phyloP scores from a whole-genome alignment of 2,329 filamentous ascomycete genomes.

The Raffaelea ambrosiae region DNA sequence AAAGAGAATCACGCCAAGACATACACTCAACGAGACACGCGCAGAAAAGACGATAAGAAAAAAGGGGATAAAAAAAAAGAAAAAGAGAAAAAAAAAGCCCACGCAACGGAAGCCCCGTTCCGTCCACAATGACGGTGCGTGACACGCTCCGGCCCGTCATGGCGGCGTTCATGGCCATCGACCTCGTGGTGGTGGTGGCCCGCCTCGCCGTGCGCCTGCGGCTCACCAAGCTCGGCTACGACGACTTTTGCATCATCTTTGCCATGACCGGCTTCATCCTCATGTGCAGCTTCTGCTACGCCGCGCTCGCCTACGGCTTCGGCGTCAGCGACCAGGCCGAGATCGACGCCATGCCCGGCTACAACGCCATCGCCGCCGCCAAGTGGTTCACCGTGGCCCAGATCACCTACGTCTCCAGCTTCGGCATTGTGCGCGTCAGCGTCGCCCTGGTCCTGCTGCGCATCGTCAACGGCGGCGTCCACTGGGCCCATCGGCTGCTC shows the following conservation, averaged over 20 bases:
- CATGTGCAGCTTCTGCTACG: constrained; percentile 2
- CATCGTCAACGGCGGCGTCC: not conserved
- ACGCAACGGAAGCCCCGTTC: not conserved
- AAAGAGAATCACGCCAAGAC: not conserved
- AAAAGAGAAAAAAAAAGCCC: too few relatives aligned
- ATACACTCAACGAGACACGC: not conserved
- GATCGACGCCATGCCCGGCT: not conserved
- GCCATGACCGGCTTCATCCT: not conserved
- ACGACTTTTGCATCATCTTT: not conserved
- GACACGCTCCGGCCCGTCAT: not conserved
- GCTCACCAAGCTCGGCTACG: not conserved
- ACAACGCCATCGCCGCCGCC: not conserved
- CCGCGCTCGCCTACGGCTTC: not conserved
- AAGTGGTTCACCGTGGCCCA: constrained; percentile 2
- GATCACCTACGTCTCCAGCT: constrained; percentile 2
- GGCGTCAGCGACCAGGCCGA: not conserved
- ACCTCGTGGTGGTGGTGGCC: not conserved
- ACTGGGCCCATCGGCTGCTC: not conserved
- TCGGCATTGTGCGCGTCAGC: constrained; percentile 1
- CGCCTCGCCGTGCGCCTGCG: not conserved
- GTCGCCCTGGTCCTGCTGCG: constrained; percentile 1
- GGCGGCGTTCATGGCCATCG: constrained; percentile 1
- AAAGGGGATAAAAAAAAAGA: too few relatives aligned
- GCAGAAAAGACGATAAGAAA: too few relatives aligned
- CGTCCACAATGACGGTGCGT: not conserved